Conservation (phyloP, 768 basidiomycete genomes). For the Lanmaoa rubissima region DNA sequence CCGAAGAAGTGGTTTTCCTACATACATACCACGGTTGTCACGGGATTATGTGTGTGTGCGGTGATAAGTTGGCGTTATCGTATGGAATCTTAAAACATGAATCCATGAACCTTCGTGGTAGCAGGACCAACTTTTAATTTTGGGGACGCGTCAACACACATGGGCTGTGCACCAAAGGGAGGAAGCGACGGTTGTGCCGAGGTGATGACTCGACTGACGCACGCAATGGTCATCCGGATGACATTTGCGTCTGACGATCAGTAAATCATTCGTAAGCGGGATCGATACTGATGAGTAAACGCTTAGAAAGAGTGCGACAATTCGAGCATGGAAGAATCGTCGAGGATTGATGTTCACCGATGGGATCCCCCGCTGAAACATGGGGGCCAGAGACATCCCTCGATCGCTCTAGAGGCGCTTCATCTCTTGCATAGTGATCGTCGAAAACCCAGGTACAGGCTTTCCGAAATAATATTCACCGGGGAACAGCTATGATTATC, state of each 20-base stretch:
- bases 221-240: neutral
- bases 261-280: slow-evolving; percentile 9
- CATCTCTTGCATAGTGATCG: slow-evolving; percentile 12
- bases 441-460: slow-evolving; percentile 3
- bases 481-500: slow-evolving; percentile 10
- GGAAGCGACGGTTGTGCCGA: neutral
- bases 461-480: neutral
- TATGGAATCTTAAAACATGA: neutral
- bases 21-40: slow-evolving; percentile 5
- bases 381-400: neutral
- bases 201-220: slow-evolving; percentile 11
- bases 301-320: neutral
- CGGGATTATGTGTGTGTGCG: slow-evolving; percentile 1
- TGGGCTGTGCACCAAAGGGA: neutral
- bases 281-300: neutral
- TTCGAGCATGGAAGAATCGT: neutral
- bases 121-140: neutral
- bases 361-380: neutral
- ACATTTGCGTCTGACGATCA: slow-evolving; percentile 7
- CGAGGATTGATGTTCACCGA: neutral
- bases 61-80: slow-evolving; percentile 12
- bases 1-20: neutral
- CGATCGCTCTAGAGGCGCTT: neutral
- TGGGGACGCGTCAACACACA: neutral
- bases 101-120: neutral